Base-by-base conservation (phyloP, 1,139 yeast species). In the Debaryomyces subglobosus region DNA sequence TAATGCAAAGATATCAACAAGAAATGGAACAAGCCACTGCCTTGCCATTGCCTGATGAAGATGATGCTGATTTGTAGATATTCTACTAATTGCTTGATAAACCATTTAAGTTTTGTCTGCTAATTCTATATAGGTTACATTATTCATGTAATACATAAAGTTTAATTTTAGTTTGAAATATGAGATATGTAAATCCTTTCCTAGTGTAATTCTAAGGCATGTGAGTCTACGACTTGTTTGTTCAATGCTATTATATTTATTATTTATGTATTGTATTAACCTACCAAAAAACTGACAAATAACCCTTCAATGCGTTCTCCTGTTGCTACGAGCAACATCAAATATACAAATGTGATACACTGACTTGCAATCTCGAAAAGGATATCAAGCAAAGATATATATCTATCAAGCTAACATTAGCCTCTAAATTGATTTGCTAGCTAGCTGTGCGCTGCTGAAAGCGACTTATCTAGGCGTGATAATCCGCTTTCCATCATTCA, bases 1-100 rank as follows among this genome's bases (percentile, higher is more conserved):
- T 94, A 79, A 90, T 95, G 97, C 86, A 84, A 79, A 90, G 92
- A 79, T 95, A 94, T 82, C 97, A 94, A 83, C 95, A 90, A 72
- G 99, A 95, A 81, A 94, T 95, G 96, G 97, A 90, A 74, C 95
- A 89, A 78, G 99, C 99, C 68, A 91, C 98, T 62, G 97, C 97
- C 62, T 82, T 94, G 84, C 99, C 99, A 74, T 88, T 95, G 76
- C 99, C 99, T 61, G 99, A 95, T 79, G 99, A 95, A 79, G 99
- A 95, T 72, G 99, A 95, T 71, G 98, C 97, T 68, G 98, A 92
- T 75, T 87, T 92, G 79, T 92, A 89, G 79, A 63, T 46, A 27
- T 15, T 18, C 16, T 38, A 30, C 36, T 35, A 10, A 20, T 21
- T 21, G 43, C 43, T 40, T 40, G 43, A 40, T 30, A 27, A 30